Percentiles rank a stretch among this genome's conserved stretches.
Evolutionary conservation across 305 asterid species (phyloP).

Genomic region (Solanum hybrid): DNA sequence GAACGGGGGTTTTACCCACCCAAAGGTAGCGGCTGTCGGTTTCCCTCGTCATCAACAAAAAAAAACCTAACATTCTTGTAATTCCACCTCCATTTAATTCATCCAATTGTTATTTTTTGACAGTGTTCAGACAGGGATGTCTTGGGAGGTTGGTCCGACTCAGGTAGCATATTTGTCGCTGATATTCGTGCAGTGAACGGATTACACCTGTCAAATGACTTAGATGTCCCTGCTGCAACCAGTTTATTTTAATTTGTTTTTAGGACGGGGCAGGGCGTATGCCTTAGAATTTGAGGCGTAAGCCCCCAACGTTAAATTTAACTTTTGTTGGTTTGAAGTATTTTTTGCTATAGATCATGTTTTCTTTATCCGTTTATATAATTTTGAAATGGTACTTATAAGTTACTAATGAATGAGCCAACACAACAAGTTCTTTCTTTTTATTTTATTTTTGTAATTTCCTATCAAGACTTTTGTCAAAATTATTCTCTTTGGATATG

Average conservation of each 20-base stretch:
- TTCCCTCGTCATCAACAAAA: background rate
- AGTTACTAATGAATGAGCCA: background rate
- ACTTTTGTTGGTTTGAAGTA: background rate
- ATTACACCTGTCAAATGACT: background rate
- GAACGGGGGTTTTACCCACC: background rate
- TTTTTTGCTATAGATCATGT: background rate
- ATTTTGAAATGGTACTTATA: background rate
- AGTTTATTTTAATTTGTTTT: background rate
- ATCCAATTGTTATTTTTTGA: background rate
- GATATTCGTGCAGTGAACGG: slow-evolving; percentile 13
- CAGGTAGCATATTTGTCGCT: slow-evolving; percentile 31
- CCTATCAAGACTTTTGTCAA: background rate
- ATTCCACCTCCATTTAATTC: background rate
- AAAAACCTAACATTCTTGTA: background rate
- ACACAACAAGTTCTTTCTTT: background rate
- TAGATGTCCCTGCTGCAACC: background rate
- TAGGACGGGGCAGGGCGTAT: background rate
- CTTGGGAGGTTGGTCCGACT: slow-evolving; percentile 41
- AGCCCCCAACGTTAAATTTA: background rate
- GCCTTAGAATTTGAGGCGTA: background rate
- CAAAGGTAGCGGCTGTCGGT: background rate
- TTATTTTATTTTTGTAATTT: too few relatives aligned
- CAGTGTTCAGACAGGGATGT: slow-evolving; percentile 29
- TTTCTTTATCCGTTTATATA: background rate
- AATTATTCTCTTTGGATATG: background rate